Evolutionary conservation across 345 rosid genomes (phyloP).

Genomic region (Carallia brachiata): DNA sequence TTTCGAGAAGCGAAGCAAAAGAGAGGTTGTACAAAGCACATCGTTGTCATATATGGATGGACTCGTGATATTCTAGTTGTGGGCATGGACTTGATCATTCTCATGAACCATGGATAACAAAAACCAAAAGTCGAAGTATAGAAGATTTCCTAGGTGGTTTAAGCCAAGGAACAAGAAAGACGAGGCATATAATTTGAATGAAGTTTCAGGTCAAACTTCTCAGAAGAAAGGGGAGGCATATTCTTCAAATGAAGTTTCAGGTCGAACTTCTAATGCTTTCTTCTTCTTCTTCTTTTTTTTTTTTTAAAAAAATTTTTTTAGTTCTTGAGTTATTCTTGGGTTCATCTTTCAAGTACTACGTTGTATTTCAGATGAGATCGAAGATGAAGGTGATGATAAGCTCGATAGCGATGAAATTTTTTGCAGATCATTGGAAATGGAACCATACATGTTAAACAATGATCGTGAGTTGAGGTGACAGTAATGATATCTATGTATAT

Average conservation of each 20-base stretch:
- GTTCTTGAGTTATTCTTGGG: neutral
- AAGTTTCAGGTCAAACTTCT: constrained; percentile 39
- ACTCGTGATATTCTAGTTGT: neutral
- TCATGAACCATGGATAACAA: constrained; percentile 30
- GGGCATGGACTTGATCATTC: constrained; percentile 26
- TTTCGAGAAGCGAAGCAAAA: neutral
- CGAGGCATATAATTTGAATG: constrained; percentile 15
- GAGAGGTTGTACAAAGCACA: constrained; percentile 7
- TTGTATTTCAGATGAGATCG: constrained; percentile 36
- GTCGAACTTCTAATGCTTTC: neutral
- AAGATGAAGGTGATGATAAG: constrained; percentile 35
- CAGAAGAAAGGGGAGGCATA: too few relatives aligned
- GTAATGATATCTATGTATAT: too few relatives aligned
- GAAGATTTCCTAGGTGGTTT: constrained; percentile 42
- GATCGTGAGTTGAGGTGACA: constrained; percentile 13
- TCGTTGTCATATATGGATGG: neutral
- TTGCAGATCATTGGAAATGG: constrained; percentile 25
- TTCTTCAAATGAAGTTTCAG: too few relatives aligned
- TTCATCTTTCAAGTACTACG: neutral
- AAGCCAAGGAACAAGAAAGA: constrained; percentile 33
- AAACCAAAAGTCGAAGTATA: constrained; percentile 26
- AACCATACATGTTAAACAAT: constrained; percentile 43
- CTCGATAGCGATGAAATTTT: constrained; percentile 29
- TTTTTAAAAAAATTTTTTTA: too few relatives aligned
- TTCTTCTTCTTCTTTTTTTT: neutral